A percentile compares a stretch with the other conserved stretches of the same genome.
These are phyloP conservation scores for Phytophthora nicotianae DNA, from an alignment of 352 stramenopile species.

Conservation along the genomic window DNA sequence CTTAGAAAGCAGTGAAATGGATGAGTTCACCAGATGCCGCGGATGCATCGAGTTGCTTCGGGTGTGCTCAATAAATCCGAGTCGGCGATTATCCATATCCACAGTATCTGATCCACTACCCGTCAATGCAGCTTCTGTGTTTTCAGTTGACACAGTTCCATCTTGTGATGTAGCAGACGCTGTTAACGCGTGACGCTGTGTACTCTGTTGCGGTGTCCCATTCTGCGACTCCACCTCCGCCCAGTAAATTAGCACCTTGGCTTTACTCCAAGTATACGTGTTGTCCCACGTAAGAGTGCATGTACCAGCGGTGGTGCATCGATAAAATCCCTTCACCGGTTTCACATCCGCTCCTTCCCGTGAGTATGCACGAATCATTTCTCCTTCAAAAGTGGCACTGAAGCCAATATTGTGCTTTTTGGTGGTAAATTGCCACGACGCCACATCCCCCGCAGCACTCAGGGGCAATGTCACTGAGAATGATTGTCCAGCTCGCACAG, in stretches of 20 bases:
- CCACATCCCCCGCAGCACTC: slow-evolving; percentile 45
- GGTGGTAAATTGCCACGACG: slow-evolving; percentile 75
- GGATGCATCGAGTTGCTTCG: slow-evolving; percentile 65
- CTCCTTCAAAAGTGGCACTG: slow-evolving; percentile 71
- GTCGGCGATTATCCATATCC: slow-evolving; percentile 46
- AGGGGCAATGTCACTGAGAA: slow-evolving; percentile 69
- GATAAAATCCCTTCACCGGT: slow-evolving; percentile 69
- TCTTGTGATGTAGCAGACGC: slow-evolving; percentile 12
- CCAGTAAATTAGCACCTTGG: slow-evolving; percentile 79
- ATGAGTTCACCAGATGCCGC: slow-evolving; percentile 69
- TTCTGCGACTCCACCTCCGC: slow-evolving; percentile 61
- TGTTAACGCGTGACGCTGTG: slow-evolving; percentile 8
- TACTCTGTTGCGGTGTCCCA: slow-evolving; percentile 21
- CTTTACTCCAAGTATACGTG: slow-evolving; percentile 84
- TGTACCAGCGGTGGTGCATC: slow-evolving; percentile 49
- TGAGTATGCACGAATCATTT: slow-evolving; percentile 66
- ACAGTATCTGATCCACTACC: slow-evolving; percentile 11
- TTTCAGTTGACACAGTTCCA: slow-evolving; percentile 12
- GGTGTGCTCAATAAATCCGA: slow-evolving; percentile 75
- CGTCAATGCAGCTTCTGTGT: slow-evolving; percentile 10
- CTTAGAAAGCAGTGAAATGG: slow-evolving; percentile 77
- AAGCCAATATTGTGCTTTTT: slow-evolving; percentile 87
- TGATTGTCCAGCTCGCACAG: slow-evolving; percentile 66
- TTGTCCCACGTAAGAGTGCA: slow-evolving; percentile 83
- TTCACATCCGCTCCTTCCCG: slow-evolving; percentile 67